A percentile compares a stretch with the other conserved stretches of the same genome.
Conservation (phyloP, 1,284 basidiomycete genomes). For the Microbotryum intermedium region DNA sequence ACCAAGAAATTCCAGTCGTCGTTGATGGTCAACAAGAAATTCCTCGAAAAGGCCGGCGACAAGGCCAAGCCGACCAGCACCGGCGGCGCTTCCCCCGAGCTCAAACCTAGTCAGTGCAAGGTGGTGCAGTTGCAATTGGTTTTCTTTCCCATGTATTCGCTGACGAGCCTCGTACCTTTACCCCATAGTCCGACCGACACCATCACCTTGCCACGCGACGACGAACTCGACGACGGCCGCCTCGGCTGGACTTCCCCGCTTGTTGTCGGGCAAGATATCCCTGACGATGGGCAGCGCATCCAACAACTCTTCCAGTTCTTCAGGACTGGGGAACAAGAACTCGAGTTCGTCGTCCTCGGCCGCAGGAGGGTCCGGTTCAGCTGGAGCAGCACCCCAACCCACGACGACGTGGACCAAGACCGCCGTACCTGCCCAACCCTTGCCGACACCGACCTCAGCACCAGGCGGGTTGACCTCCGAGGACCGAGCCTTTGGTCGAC, state of each 20-base stretch:
- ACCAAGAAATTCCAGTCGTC: constrained; percentile 56
- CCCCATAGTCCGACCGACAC: too few relatives aligned
- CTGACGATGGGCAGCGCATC: constrained; percentile 39
- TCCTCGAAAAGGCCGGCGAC: constrained; percentile 65
- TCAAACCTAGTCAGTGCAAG: constrained; percentile 5
- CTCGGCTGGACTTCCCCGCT: constrained; percentile 12
- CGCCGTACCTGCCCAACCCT: too few relatives aligned
- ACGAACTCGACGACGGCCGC: too few relatives aligned
- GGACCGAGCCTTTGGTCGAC: too few relatives aligned
- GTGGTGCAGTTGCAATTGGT: not conserved
- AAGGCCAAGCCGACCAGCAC: constrained; percentile 14
- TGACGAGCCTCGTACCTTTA: not conserved
- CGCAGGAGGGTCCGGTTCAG: too few relatives aligned
- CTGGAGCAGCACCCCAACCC: too few relatives aligned
- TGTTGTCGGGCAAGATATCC: constrained; percentile 35
- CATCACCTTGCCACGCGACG: too few relatives aligned
- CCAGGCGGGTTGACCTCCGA: not conserved
- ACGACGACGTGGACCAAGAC: too few relatives aligned
- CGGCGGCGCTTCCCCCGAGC: not conserved
- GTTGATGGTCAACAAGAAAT: constrained; percentile 87
- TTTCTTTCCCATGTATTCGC: not conserved
- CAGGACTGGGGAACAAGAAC: too few relatives aligned
- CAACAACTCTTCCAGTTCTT: constrained; percentile 25
- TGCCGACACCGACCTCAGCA: not conserved
- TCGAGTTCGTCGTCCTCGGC: too few relatives aligned